Conservation (phyloP, 176 grass and related monocot genomes). For the Bolboschoenus planiculmis region DNA sequence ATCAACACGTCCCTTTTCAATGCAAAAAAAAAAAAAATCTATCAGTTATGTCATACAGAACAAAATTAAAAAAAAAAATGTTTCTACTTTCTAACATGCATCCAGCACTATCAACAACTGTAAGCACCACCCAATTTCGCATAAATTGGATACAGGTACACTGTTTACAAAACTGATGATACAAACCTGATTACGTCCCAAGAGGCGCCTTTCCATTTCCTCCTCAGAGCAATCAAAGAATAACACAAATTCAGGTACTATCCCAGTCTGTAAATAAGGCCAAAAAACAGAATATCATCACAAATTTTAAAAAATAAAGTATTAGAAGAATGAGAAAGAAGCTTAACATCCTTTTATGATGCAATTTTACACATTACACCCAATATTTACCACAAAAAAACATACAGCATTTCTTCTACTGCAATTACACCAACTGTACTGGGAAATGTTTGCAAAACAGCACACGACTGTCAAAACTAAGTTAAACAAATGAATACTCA, state of each 20-base stretch:
- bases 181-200: constrained; percentile 78
- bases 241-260: constrained; percentile 61
- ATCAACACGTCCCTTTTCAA: constrained; percentile 87
- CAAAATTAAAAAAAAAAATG: background rate
- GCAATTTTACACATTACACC: background rate
- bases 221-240: constrained; percentile 90
- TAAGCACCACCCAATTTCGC: background rate
- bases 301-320: background rate
- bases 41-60: background rate
- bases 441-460: too few species aligned
- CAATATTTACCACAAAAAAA: background rate
- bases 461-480: too few species aligned
- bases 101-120: background rate
- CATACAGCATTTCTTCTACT: background rate
- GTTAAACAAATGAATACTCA: too few species aligned
- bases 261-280: constrained; percentile 55
- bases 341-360: background rate
- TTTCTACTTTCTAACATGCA: background rate
- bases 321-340: background rate
- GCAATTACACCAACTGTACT: background rate
- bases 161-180: background rate
- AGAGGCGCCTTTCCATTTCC: constrained; percentile 84
- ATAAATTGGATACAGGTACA: background rate
- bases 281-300: constrained; percentile 14
- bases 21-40: background rate